Evolutionary conservation across 1,139 yeast genomes (phyloP), one percentile per base, ranked within the genome.

Genomic region (Nakaseomyces kungkrabaensis): DNA sequence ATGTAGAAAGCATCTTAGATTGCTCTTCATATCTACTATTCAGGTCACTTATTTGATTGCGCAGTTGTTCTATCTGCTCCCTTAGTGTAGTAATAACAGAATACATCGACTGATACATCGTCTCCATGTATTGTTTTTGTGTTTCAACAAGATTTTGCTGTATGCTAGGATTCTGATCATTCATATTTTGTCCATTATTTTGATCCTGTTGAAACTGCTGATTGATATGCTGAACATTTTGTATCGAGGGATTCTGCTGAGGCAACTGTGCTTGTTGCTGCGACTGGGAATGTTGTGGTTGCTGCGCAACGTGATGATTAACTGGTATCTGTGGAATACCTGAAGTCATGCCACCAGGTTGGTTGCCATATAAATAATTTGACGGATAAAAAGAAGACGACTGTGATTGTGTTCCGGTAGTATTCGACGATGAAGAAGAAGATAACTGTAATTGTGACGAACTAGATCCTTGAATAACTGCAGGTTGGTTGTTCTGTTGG

Each of bases 61-160:
- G 50, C 27, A 57, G 44, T 17, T 47, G 32, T 24, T 52, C 53
- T n/a, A 54, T 44, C 48, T 57, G 59, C 37, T 50, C 53, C 44
- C 54, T 56, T 41, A 57, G 50, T 41, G 50, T 52, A 26, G 48
- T 34, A 37, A 56, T 44, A 5, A 51, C 50, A 38, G 47, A 51
- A 41, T 49, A 52, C 41, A 55, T 44, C 24, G 52, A 48, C 41
- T 51, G 52, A 43, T 50, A 50, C 51, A 53, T 50, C 13, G 47
- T 43, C 29, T 55, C 56, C 46, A 50, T 41, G 38, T 48, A 48
- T 22, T 52, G 51, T 22, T 31, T 41, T 11, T 45, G 48, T 10
- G 42, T 38, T 11, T 38, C 42, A 24, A 38, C 42, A 38, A 38
- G 31, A 25, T 24, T 38, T 13, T 24, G 42, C 2, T 38, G 29